Evolutionary conservation across 2,329 filamentous ascomycete genomes (phyloP).

Genomic region (Arthrobotrys iridis): DNA sequence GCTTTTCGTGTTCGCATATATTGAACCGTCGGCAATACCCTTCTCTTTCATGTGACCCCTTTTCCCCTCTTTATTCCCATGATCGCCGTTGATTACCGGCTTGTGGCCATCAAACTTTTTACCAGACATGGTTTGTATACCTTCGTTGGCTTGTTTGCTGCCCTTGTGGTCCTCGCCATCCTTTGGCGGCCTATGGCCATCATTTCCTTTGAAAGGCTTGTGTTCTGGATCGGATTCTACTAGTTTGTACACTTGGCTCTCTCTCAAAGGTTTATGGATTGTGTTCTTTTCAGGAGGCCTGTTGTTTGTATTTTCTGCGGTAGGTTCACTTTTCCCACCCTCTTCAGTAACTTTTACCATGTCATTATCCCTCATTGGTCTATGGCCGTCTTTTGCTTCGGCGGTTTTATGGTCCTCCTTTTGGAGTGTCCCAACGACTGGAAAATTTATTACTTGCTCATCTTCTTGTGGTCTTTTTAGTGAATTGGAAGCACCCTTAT

Average conservation of each 20-base stretch:
- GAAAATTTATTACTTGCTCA: no score
- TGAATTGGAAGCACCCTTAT: not conserved
- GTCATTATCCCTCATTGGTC: not conserved
- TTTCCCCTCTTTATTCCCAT: conserved; percentile 8
- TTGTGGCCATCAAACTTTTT: not conserved
- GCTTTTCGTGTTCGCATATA: not conserved
- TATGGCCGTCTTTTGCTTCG: not conserved
- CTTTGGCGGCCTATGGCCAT: not conserved
- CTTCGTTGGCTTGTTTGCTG: not conserved
- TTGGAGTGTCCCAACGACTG: no score
- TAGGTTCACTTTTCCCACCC: not conserved
- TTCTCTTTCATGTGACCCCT: not conserved
- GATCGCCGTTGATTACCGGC: not conserved
- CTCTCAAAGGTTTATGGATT: not conserved
- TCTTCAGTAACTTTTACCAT: no score
- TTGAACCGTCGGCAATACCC: not conserved
- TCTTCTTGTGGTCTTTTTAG: not conserved
- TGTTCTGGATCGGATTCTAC: not conserved
- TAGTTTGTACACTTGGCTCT: not conserved
- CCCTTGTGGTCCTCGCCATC: not conserved
- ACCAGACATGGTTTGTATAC: not conserved
- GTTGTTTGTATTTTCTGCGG: not conserved
- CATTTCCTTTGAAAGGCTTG: not conserved
- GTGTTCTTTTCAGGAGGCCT: not conserved
- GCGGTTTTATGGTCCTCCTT: no score